These are phyloP conservation scores for Saposhnikovia divaricata DNA, from an alignment of 129 eudicot species.

Conservation along the genomic window DNA sequence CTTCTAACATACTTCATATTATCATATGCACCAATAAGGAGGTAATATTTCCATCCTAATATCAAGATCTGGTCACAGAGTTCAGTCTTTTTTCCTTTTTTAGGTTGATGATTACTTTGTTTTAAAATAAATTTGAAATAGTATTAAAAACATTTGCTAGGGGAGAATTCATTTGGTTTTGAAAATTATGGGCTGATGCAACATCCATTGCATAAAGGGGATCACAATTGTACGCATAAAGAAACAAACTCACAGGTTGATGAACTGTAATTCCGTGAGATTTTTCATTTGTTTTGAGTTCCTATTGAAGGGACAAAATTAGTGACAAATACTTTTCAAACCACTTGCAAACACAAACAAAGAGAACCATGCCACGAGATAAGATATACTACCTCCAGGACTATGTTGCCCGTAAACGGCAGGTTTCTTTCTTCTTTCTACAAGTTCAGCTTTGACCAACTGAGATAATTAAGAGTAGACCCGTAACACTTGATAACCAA, in stretches of 20 bases:
- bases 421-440: background rate
- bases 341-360: background rate
- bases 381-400: slow-evolving; percentile 11
- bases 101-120: too few relatives aligned
- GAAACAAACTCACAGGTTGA: background rate
- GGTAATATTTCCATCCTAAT: background rate
- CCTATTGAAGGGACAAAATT: too few relatives aligned
- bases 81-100: too few relatives aligned
- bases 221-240: too few relatives aligned
- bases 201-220: too few relatives aligned
- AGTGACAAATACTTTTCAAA: background rate
- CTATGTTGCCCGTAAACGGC: background rate
- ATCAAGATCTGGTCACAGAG: background rate
- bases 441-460: slow-evolving; percentile 14
- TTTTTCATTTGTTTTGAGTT: background rate
- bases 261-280: too few relatives aligned
- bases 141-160: too few relatives aligned
- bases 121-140: too few relatives aligned
- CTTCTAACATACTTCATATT: background rate
- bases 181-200: too few relatives aligned
- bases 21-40: background rate
- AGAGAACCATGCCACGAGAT: background rate
- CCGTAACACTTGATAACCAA: too few relatives aligned
- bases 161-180: too few relatives aligned
- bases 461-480: slow-evolving; percentile 68